Conservation (phyloP, 139 green algal species). For the Chlorella sorokiniana region DNA sequence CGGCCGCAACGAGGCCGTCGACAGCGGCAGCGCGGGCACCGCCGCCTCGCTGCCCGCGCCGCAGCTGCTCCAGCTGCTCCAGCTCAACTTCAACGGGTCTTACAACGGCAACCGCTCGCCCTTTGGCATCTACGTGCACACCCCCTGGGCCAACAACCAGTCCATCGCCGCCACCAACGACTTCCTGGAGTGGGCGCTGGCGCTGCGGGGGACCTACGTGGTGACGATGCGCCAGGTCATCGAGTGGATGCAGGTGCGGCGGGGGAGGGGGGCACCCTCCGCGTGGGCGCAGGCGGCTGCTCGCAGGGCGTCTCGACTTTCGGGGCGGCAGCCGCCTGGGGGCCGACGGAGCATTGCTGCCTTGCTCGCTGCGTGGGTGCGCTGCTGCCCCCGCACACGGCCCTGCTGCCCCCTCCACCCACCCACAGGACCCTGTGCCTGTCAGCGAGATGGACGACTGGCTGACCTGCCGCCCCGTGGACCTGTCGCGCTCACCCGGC, state of each 20-base stretch:
- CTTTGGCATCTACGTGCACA: constrained; percentile 36
- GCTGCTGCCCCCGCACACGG: not conserved
- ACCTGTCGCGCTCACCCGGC: not conserved
- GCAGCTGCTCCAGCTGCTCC: constrained; percentile 15
- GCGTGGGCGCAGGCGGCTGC: not conserved
- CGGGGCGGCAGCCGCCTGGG: too few species aligned
- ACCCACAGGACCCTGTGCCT: constrained; percentile 33
- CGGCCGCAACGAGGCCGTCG: not conserved
- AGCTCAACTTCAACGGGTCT: constrained; percentile 37
- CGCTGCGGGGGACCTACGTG: constrained; percentile 23
- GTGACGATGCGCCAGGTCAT: constrained; percentile 37
- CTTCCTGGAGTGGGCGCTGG: constrained; percentile 36
- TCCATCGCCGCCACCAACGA: constrained; percentile 13
- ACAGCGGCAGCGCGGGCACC: not conserved
- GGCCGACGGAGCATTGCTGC: not conserved
- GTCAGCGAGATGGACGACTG: constrained; percentile 11
- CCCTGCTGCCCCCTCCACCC: not conserved
- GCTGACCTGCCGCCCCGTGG: constrained; percentile 25
- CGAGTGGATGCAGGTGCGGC: constrained; percentile 33
- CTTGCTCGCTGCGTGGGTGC: not conserved
- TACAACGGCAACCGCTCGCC: constrained; percentile 35
- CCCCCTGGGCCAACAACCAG: constrained; percentile 28
- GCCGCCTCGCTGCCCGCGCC: not conserved
- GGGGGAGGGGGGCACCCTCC: not conserved
- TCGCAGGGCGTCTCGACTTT: too few species aligned